Conservation (phyloP, 2,329 filamentous ascomycete species). For the Teratosphaeria destructans region DNA sequence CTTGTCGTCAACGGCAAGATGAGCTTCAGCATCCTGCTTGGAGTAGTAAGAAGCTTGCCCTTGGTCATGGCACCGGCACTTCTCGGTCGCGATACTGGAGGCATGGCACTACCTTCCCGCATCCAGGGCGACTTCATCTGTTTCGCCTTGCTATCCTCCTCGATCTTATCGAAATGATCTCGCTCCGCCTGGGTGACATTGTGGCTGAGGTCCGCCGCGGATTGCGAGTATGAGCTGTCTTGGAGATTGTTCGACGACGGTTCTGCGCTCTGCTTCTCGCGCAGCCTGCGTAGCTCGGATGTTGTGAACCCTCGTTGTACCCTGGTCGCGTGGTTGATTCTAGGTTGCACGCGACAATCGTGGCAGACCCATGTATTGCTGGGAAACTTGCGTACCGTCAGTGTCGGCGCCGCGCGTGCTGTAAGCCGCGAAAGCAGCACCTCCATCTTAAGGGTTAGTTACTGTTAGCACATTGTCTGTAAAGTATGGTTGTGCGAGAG, state of each 20-base stretch:
- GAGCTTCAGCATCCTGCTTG: constrained; percentile 68
- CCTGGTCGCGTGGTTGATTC: constrained; percentile 1
- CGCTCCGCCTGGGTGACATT: constrained; percentile 37
- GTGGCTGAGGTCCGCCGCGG: constrained; percentile 32
- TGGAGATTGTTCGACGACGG: constrained; percentile 1
- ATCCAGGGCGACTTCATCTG: constrained; percentile 58
- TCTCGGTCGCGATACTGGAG: constrained; percentile 44
- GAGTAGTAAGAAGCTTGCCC: constrained; percentile 70
- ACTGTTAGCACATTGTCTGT: background rate
- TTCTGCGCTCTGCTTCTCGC: constrained; percentile 2
- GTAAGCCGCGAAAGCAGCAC: constrained; percentile 18
- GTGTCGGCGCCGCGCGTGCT: constrained; percentile 15
- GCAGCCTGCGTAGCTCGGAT: background rate
- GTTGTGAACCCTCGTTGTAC: constrained; percentile 1
- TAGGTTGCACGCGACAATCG: constrained; percentile 9
- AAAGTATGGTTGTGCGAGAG: background rate
- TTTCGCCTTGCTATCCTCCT: constrained; percentile 41
- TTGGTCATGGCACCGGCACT: constrained; percentile 54
- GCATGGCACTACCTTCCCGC: constrained; percentile 47
- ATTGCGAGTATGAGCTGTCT: constrained; percentile 23
- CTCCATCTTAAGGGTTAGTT: constrained; percentile 12
- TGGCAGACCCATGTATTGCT: constrained; percentile 3
- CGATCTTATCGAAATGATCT: constrained; percentile 32
- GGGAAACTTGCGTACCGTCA: background rate
- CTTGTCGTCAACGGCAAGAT: constrained; percentile 62